Conservation (phyloP, 768 basidiomycete species). For the Phylloporus rhodoxanthus region DNA sequence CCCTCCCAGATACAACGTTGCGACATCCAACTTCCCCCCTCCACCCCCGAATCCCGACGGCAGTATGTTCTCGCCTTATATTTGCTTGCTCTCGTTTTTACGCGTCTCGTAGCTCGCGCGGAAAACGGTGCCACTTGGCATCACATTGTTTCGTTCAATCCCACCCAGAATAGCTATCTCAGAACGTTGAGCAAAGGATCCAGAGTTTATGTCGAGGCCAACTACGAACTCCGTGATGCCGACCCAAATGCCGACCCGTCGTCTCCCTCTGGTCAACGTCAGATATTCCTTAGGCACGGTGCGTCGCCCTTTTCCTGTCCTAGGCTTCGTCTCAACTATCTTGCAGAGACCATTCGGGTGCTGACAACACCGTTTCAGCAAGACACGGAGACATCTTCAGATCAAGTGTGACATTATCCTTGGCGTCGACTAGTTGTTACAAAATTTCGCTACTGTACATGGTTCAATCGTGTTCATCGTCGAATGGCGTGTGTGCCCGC, state of each 20-base stretch:
- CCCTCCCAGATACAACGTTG: conserved; percentile 62
- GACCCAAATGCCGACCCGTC: conserved; percentile 59
- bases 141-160: conserved; percentile 66
- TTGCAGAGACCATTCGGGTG: conserved; percentile 51
- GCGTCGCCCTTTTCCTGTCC: conserved; percentile 10
- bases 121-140: conserved; percentile 66
- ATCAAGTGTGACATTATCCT: conserved; percentile 14
- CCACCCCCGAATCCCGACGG: conserved; percentile 57
- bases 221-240: conserved; percentile 70
- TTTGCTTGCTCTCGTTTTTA: not conserved
- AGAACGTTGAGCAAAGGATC: conserved; percentile 61
- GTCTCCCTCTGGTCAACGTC: conserved; percentile 68
- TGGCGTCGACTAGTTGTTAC: not conserved
- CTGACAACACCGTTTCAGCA: conserved; percentile 32
- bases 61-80: conserved; percentile 37
- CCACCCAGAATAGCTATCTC: conserved; percentile 56
- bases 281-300: conserved; percentile 82
- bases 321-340: conserved; percentile 4
- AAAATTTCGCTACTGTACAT: conserved; percentile 15
- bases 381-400: conserved; percentile 16
- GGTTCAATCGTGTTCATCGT: conserved; percentile 34
- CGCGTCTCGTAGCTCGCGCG: conserved; percentile 41
- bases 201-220: conserved; percentile 76
- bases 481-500: conserved; percentile 37
- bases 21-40: conserved; percentile 58